Evolutionary conservation across 2,329 filamentous ascomycete genomes (phyloP).

Genomic region (Sodiomyces alkalinus): DNA sequence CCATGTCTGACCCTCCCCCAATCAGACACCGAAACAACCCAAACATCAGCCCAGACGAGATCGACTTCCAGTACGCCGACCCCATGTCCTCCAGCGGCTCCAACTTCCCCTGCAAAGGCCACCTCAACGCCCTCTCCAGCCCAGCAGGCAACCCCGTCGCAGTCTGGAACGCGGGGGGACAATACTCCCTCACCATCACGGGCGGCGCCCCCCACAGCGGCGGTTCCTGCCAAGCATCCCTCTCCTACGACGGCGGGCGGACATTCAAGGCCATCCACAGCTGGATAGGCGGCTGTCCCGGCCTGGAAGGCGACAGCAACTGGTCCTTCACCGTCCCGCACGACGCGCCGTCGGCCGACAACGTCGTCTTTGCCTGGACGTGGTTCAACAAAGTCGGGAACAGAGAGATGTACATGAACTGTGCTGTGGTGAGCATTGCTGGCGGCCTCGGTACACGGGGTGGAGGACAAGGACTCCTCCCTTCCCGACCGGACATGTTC

Average conservation of each 20-base stretch:
- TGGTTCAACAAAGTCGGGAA: slow-evolving; percentile 50
- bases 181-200: slow-evolving; percentile 36
- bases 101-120: slow-evolving; percentile 48
- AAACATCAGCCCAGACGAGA: no score
- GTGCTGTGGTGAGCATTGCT: slow-evolving; percentile 39
- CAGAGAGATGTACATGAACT: slow-evolving; percentile 59
- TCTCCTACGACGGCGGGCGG: slow-evolving; percentile 45
- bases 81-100: slow-evolving; percentile 34
- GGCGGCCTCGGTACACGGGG: no score
- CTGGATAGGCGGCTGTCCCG: slow-evolving; percentile 20
- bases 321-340: slow-evolving; percentile 41
- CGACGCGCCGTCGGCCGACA: slow-evolving; percentile 28
- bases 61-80: slow-evolving; percentile 42
- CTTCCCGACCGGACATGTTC: slow-evolving; percentile 49
- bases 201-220: slow-evolving; percentile 39
- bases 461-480: slow-evolving; percentile 1
- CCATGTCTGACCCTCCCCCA: not conserved
- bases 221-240: slow-evolving; percentile 47
- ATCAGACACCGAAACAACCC: slow-evolving; percentile 6
- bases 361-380: slow-evolving; percentile 44
- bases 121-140: slow-evolving; percentile 11
- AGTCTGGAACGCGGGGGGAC: slow-evolving; percentile 34
- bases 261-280: slow-evolving; percentile 37
- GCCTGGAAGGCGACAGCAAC: slow-evolving; percentile 13
- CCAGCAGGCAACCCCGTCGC: slow-evolving; percentile 25